These are phyloP conservation scores for Leccinum griseonigrum DNA, from an alignment of 1,284 basidiomycete species.

Conservation along the genomic window DNA sequence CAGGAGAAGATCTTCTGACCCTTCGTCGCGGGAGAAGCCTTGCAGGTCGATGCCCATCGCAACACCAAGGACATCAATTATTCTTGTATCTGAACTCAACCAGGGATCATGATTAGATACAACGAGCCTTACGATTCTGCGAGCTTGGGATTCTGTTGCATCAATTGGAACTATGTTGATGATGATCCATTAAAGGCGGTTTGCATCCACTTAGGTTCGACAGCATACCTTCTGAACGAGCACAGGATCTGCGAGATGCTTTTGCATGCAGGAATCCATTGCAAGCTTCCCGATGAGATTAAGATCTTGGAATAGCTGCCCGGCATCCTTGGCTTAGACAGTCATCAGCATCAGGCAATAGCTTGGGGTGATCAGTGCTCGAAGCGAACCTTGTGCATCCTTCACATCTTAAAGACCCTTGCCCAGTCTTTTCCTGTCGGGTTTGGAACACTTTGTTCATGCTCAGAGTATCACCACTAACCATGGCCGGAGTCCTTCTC, in stretches of 20 bases:
- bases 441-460: conserved; percentile 91
- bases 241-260: conserved; percentile 80
- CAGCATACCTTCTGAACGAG: conserved; percentile 67
- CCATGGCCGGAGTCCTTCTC: conserved; percentile 82
- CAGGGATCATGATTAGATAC: not conserved
- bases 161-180: conserved; percentile 47
- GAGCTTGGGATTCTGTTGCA: conserved; percentile 63
- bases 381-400: conserved; percentile 64
- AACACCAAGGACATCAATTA: conserved; percentile 92
- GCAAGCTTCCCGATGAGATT: conserved; percentile 82
- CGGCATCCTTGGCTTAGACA: conserved; percentile 39
- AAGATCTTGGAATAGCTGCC: conserved; percentile 82
- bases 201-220: not conserved
- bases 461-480: conserved; percentile 87
- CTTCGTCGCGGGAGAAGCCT: conserved; percentile 83
- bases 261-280: conserved; percentile 81
- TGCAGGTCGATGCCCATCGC: conserved; percentile 94
- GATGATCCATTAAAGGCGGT: not conserved
- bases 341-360: conserved; percentile 4
- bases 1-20: conserved; percentile 75
- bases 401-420: conserved; percentile 88
- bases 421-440: conserved; percentile 87
- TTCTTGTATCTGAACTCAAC: conserved; percentile 76
- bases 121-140: conserved; percentile 46
- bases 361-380: not conserved